These are phyloP conservation scores for Fraxinus pennsylvanica DNA, from an alignment of 257 asterid species.

Conservation along the genomic window DNA sequence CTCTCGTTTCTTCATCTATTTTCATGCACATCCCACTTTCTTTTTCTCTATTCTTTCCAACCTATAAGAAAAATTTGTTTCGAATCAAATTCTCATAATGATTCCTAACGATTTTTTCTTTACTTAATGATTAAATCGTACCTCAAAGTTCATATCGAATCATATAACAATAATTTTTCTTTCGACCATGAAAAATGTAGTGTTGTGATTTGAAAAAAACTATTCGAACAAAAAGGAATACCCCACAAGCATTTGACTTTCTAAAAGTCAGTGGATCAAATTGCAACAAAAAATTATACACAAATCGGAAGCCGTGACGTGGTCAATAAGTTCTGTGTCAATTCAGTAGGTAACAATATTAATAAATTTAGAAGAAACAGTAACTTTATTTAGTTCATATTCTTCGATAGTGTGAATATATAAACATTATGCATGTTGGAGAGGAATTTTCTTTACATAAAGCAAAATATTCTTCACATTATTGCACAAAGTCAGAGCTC, in stretches of 20 bases:
- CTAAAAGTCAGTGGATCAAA: constrained; percentile 20
- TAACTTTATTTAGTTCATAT: no score
- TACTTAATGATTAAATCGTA: background rate
- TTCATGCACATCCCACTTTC: no score
- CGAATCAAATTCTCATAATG: background rate
- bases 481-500: constrained; percentile 22
- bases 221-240: background rate
- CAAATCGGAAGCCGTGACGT: constrained; percentile 14
- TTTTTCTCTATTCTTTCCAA: no score
- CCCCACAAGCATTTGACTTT: constrained; percentile 23
- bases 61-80: background rate
- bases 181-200: background rate
- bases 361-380: background rate
- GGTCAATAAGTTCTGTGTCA: background rate
- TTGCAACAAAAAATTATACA: constrained; percentile 16
- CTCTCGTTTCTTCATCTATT: no score
- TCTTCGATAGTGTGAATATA: no score
- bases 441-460: constrained; percentile 5
- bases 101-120: background rate
- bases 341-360: background rate
- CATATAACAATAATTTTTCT: background rate
- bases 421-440: constrained; percentile 1
- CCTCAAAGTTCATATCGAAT: background rate
- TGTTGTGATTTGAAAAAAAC: background rate
- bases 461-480: constrained; percentile 5